Conservation (phyloP, 331 rosid species). For the Telfairia occidentalis region DNA sequence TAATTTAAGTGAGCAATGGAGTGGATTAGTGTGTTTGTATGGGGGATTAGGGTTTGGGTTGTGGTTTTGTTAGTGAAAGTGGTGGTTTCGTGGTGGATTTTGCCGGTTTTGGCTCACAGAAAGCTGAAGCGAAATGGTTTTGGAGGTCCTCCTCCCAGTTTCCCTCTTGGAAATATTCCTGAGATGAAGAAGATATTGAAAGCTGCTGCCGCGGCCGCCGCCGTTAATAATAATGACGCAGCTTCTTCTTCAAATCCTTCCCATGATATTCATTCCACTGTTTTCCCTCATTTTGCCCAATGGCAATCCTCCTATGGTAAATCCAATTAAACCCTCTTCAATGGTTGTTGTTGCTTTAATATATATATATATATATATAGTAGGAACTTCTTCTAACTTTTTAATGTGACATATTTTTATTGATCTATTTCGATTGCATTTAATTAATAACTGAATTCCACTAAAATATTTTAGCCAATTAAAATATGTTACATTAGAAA, state of each 20-base stretch:
- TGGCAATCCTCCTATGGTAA: slow-evolving; percentile 77
- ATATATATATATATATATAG: no score
- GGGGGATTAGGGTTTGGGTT: slow-evolving; percentile 7
- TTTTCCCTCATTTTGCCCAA: slow-evolving; percentile 57
- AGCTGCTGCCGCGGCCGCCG: not conserved
- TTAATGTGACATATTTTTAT: no score
- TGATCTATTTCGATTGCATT: no score
- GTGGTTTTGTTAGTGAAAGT: slow-evolving; percentile 19
- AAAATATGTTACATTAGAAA: no score
- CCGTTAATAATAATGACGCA: not conserved
- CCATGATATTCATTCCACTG: slow-evolving; percentile 60
- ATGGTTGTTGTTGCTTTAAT: no score
- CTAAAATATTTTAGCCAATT: no score
- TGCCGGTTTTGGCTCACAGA: slow-evolving; percentile 25
- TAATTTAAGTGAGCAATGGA: no score
- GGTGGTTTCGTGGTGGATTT: slow-evolving; percentile 43
- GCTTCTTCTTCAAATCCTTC: slow-evolving; percentile 14
- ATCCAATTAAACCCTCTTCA: not conserved
- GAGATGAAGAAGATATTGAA: slow-evolving; percentile 39
- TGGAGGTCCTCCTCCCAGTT: slow-evolving; percentile 60
- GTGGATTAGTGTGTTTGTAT: not conserved
- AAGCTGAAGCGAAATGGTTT: slow-evolving; percentile 61
- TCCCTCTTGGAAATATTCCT: slow-evolving; percentile 59
- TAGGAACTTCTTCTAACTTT: no score
- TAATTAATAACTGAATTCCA: no score